Evolutionary conservation across 208 protist genomes (phyloP), one percentile per base, ranked within the genome.

Genomic region (Porcisia hertigi): DNA sequence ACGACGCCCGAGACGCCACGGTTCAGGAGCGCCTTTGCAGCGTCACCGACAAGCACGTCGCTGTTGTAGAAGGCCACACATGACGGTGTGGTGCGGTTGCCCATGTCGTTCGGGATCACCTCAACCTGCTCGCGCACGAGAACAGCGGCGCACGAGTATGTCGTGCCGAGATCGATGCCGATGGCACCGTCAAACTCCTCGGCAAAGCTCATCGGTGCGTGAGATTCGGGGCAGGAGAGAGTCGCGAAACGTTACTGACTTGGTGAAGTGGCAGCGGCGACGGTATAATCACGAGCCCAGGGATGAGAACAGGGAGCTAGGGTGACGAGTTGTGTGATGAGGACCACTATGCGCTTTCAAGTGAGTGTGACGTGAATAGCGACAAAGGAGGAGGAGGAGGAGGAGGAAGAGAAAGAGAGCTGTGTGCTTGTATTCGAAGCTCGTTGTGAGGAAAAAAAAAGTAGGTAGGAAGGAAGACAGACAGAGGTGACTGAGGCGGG

Each of bases 81-180:
- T 8, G 98, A 99, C 25, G 99, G 99, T 18, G 99, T 99, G 43
- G 98, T 99, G 72, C 99, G 94, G 88, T 99, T 99, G 83, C 99
- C 99, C 89, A 98, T 97, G 73, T 99, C 98, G 83, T 99, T 99
- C n/a, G 99, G 90, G 65, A 99, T 99, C 78, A 99, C 99, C 89
- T 99, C 83, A 14, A 84, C 87, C 66, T 85, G 81, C 62, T 84
- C 82, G 60, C 84, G 69, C 39, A 87, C 80, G 60, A 88, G 98
- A 23, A 99, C 97, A 54, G 96, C 97, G 49, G 98, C 97, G 88
- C 98, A 99, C 39, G 90, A 98, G 88, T 99, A 99, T 55, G 98
- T 99, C 8, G 98, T 99, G 53, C 97, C 97, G 23, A 98, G 88
- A 86, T 99, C 97, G 70, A 99, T 99, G 73, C 91, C 92, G 79